phyloP scores from a whole-genome alignment of 1,139 yeast genomes.

The Hyphopichia buzzinii region DNA sequence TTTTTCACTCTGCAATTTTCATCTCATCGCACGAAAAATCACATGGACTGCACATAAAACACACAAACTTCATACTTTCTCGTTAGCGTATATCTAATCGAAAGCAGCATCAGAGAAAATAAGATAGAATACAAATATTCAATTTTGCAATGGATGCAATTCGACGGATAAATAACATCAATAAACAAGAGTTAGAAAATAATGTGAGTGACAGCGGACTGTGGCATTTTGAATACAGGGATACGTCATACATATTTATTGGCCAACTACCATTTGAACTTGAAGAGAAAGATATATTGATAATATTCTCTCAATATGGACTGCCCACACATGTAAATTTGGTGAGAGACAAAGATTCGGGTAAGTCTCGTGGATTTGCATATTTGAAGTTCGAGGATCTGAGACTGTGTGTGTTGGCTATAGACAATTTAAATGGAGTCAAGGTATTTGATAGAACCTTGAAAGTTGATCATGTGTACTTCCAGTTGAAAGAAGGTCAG shows the following conservation, averaged over 20 bases:
- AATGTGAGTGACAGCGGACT: slow-evolving; percentile 66
- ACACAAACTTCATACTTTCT: too few relatives aligned
- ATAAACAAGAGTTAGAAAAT: slow-evolving; percentile 61
- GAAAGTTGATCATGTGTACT: slow-evolving; percentile 77
- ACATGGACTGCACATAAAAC: slow-evolving; percentile 3
- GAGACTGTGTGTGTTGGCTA: slow-evolving; percentile 77
- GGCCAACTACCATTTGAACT: slow-evolving; percentile 70
- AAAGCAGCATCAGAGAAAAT: neutral
- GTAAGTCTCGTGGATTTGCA: slow-evolving; percentile 74
- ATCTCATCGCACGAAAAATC: slow-evolving; percentile 6
- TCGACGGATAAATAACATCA: slow-evolving; percentile 56
- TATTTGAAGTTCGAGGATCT: slow-evolving; percentile 82
- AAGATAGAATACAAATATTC: too few relatives aligned
- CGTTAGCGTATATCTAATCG: neutral
- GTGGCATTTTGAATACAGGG: slow-evolving; percentile 86
- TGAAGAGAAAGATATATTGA: slow-evolving; percentile 71
- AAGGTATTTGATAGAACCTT: slow-evolving; percentile 56
- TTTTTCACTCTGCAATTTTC: neutral
- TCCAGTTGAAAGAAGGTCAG: slow-evolving; percentile 52
- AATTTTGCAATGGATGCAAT: slow-evolving; percentile 43
- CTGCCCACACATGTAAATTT: slow-evolving; percentile 76
- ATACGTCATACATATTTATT: slow-evolving; percentile 57
- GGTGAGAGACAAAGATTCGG: slow-evolving; percentile 65
- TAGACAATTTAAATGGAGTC: slow-evolving; percentile 83
- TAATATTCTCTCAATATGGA: slow-evolving; percentile 88